These are phyloP conservation scores for Lachnum nothofagi DNA, from an alignment of 2,329 filamentous ascomycete genomes.

Conservation along the genomic window DNA sequence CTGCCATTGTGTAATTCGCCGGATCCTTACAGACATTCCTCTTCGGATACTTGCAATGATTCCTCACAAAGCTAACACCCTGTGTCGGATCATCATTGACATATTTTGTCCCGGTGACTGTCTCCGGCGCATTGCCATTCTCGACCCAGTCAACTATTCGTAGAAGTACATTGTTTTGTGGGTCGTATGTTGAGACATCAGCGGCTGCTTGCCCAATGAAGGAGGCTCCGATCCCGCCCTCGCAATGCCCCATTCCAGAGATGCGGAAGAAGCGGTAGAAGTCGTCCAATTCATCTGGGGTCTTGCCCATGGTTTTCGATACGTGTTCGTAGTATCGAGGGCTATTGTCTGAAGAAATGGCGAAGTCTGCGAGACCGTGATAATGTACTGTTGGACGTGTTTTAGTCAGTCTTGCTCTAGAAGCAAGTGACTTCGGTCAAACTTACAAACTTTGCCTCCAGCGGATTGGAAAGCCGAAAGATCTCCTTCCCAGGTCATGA, in stretches of 20 bases:
- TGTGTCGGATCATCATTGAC: conserved; percentile 14
- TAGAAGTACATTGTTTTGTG: conserved; percentile 42
- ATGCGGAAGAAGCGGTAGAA: conserved; percentile 48
- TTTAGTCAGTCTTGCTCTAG: neutral
- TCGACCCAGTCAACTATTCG: conserved; percentile 46
- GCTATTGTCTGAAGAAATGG: conserved; percentile 40
- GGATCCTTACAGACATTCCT: conserved; percentile 18
- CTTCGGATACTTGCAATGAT: conserved; percentile 26
- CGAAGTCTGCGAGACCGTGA: conserved; percentile 19
- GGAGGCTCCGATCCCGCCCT: conserved; percentile 42
- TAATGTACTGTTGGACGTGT: conserved; percentile 5
- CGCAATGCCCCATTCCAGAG: conserved; percentile 48
- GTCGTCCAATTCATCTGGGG: conserved; percentile 34
- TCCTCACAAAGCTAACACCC: conserved; percentile 18
- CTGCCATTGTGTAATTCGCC: conserved; percentile 10
- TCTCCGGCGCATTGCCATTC: conserved; percentile 36
- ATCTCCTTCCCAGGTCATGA: conserved; percentile 21
- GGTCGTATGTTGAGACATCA: conserved; percentile 29
- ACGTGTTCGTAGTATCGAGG: conserved; percentile 41
- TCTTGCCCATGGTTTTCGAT: conserved; percentile 36
- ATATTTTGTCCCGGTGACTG: conserved; percentile 20
- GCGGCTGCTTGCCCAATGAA: conserved; percentile 27
- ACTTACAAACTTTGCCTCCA: conserved; percentile 20
- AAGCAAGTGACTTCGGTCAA: neutral
- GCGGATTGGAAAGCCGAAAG: conserved; percentile 16